These are phyloP conservation scores for Ruellia speciosa DNA, from an alignment of 305 asterid genomes.

Conservation along the genomic window DNA sequence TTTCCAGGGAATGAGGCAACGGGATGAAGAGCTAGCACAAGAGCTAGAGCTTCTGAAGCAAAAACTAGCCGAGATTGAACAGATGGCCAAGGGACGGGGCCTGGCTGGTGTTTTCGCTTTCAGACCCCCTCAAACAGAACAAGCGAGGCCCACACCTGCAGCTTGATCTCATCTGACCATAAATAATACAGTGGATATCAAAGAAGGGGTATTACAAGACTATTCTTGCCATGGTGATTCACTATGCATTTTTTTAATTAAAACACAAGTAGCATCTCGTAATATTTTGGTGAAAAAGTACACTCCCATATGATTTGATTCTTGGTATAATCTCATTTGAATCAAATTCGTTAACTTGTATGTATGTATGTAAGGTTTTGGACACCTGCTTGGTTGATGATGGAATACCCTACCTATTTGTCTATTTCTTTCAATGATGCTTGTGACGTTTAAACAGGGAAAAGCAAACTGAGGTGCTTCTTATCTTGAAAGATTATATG, in stretches of 20 bases:
- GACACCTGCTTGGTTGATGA: slow-evolving; percentile 9
- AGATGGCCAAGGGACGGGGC: slow-evolving; percentile 60
- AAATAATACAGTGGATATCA: background rate
- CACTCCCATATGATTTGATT: background rate
- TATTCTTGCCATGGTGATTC: background rate
- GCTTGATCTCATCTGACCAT: slow-evolving; percentile 25
- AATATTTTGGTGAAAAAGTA: background rate
- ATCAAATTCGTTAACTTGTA: background rate
- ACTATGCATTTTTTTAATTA: background rate
- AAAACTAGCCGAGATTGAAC: slow-evolving; percentile 65
- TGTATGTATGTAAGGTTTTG: background rate
- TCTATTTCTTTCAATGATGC: slow-evolving; percentile 1
- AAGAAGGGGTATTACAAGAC: background rate
- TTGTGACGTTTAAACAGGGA: slow-evolving; percentile 15
- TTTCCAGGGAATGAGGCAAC: slow-evolving; percentile 57
- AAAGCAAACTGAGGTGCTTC: slow-evolving; percentile 16
- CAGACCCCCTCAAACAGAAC: slow-evolving; percentile 37
- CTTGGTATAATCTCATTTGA: background rate
- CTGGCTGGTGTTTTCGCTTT: slow-evolving; percentile 57
- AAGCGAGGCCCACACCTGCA: slow-evolving; percentile 40
- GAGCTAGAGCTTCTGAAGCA: slow-evolving; percentile 64
- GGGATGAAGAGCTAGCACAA: slow-evolving; percentile 49
- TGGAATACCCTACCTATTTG: slow-evolving; percentile 16
- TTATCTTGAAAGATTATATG: slow-evolving; percentile 13
- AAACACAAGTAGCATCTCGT: background rate